Evolutionary conservation across 208 protist species (phyloP), one percentile per base, ranked within the genome.

Genomic region (Trichomonas tenax): DNA sequence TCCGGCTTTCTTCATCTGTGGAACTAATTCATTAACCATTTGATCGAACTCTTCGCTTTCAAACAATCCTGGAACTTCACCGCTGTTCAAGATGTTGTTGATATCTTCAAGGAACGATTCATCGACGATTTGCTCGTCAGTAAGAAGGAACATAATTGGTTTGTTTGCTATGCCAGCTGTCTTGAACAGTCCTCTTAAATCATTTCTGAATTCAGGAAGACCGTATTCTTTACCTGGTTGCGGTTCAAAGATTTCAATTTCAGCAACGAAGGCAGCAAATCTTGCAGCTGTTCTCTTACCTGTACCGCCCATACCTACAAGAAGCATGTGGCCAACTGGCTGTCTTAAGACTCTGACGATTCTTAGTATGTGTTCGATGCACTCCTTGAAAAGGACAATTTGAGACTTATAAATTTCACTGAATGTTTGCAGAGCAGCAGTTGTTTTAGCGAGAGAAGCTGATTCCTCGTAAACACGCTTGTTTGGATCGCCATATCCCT

Each of bases 51-150:
- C 97, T 84, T 98, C 97, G 2, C 51, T 36, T 11, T 95, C 96
- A 84, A 97, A 98, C 21, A 98, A 96, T 90, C 98, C 98, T 26
- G 97, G 97, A 38, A 98, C 97, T 95, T 98, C 98, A 48, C 99
- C 98, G 21, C 98, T 98, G 97, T 99, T 99, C 41, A 99, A 97
- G 41, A 99, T 96, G 96, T 98, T 99, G 97, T 99, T 99, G 49
- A 99, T 98, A 97, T 99, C 99, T 97, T 99, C 99, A 1, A 99
- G 97, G 96, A 99, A 99, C 23, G 97, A 97, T 96, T 99, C 98
- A 45, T 98, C 97, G 49, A 98, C 98, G 96, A 99, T 99, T 97
- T 99, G 98, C 63, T 98, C 98, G 97, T 99, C 99, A 48, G 97
- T 98, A 96, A 99, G 97, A 34, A 99, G 98, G 96, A 99, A 99